Evolutionary conservation across 1,284 basidiomycete species (phyloP), one percentile per base, ranked within the genome.

Genomic region (Heterobasidion irregulare): DNA sequence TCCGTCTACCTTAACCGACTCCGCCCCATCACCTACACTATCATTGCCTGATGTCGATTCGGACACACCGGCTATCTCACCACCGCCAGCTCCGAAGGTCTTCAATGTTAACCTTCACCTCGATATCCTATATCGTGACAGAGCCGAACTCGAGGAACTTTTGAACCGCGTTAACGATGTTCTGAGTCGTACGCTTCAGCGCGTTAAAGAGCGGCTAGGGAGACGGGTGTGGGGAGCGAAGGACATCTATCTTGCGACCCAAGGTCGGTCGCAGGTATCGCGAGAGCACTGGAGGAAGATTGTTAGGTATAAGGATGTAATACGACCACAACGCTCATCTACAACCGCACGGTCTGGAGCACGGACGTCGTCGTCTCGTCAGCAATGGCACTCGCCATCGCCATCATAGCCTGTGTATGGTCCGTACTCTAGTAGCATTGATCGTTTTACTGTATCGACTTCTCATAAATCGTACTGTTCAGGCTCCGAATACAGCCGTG

Each of bases 201-300:
- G 86, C 26, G 55, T 80, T 16, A 87, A 87, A 68, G 86, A 90
- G 68, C 74, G 77, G 34, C 68, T 89, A 12, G 85, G 84, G 3
- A 78, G 88, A 13, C 79, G 88, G 16, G 79, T 90, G 2, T 89
- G 85, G 86, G 64, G 58, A 8, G 72, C 66, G 34, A 80, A 79
- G 65, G 70, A 80, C 55, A 61, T 89, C 2, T 90, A 76, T 61
- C 52, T 89, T 49, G 65, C 64, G 19, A 63, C 65, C 16, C 58
- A 61, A n/a, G 54, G 53, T 15, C 74, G 77, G 32, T 56, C 64
- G 9, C 38, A 57, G 9, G 56, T 78, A 19, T 59, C 65, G 18
- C 68, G 68, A 46, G 62, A 66, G 52, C 57, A 59, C 12, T 79
- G 78, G 78, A 61, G 59, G 53, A 48, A 63, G 34, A 66, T 64